Conservation (phyloP, 257 asterid genomes). For the Ilex asprella region DNA sequence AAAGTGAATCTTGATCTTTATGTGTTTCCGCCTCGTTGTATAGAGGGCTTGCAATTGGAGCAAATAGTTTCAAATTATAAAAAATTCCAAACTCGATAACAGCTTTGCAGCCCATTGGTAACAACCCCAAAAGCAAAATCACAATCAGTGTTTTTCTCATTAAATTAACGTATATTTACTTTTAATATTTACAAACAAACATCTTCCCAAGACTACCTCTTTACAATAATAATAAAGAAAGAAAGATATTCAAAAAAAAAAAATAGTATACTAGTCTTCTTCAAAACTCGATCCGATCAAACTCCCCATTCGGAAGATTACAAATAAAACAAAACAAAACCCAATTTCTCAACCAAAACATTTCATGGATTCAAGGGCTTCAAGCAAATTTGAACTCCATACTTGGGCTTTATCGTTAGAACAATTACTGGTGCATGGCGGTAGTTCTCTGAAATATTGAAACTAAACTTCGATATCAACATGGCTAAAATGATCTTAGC, state of each 20-base stretch:
- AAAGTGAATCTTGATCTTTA: no score
- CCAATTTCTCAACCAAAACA: neutral
- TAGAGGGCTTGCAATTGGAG: no score
- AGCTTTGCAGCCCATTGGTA: neutral
- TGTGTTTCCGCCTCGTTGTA: no score
- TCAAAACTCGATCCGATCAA: neutral
- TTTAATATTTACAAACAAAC: no score
- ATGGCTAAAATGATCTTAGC: conserved; percentile 85
- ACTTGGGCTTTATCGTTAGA: conserved; percentile 77
- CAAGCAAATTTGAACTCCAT: conserved; percentile 79
- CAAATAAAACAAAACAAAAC: neutral
- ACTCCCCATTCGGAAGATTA: neutral
- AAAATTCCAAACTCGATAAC: no score
- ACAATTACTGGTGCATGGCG: conserved; percentile 83
- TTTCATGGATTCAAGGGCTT: conserved; percentile 31
- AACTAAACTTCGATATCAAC: conserved; percentile 66
- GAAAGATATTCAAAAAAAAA: no score
- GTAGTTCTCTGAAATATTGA: conserved; percentile 58
- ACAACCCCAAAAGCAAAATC: conserved; percentile 7
- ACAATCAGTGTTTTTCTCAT: neutral
- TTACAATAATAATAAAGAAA: no score
- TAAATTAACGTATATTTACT: neutral
- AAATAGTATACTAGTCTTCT: no score
- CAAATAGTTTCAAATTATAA: no score
- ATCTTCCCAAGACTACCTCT: no score